Base-by-base conservation (phyloP, 176 grass and related monocot species). In the Dendrocalamus sinicus region DNA sequence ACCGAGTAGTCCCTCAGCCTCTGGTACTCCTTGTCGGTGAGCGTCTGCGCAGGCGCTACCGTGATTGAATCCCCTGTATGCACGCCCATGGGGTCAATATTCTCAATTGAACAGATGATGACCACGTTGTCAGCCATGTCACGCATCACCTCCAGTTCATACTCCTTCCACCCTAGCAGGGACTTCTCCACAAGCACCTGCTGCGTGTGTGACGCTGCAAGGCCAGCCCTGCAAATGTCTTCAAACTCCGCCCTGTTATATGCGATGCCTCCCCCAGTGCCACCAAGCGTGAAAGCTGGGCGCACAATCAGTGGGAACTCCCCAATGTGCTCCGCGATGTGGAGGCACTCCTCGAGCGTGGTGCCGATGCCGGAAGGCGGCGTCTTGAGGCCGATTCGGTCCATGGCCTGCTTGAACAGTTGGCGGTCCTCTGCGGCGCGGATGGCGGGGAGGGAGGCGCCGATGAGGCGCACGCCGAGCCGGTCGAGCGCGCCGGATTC, bases 61-160 rank as follows among this genome's bases (percentile, higher is more conserved):
- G 96, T 99, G 87, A 99, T 99, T 12, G 96, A 99, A 75, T 99
- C 96, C 37, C 96, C 96, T 8, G 96, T 99, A 68, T 99, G 96
- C 37, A 99, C 96, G 2, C 96, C 96, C 96, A 99, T 99, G 26
- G 96, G 92, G 44, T 99, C 94, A 5, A 99, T 96, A 54, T 99
- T 99, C 92, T 99, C 96, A 28, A 99, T 99, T 6, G 96, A 99
- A 63, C 96, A 99, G 76, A 99, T 99, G 88, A 99, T 92, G 70
- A 99, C 93, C 15, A 99, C 96, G 80, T 99, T 99, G 82, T 99
- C 96, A 0, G 93, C 96, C 72, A 96, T 85, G 87, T 99, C 96
- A 7, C 96, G 90, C 96, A 99, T 99, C 20, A 99, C 96, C 84
- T 99, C 96, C 14, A 99, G 85, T 78, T 99, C 96, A 63, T 99